These are phyloP conservation scores for Starmerella riodocensis DNA, from an alignment of 805 yeast genomes.

Conservation along the genomic window DNA sequence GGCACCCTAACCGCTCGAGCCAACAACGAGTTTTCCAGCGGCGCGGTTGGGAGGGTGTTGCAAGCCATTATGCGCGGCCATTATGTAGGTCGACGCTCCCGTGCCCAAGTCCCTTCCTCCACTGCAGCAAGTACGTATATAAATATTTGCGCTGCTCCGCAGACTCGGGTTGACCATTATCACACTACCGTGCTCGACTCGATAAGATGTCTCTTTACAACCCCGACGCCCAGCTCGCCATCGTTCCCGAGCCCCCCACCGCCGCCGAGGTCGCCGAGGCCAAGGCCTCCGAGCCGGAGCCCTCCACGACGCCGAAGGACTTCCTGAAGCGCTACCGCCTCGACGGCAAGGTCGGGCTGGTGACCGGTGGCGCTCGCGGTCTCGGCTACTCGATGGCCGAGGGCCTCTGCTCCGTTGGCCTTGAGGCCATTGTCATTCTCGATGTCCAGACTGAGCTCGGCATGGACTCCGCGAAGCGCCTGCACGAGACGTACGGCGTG, in stretches of 20 bases:
- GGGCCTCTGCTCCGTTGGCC: conserved; percentile 42
- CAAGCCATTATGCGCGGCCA: no score
- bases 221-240: conserved; percentile 23
- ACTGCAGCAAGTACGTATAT: no score
- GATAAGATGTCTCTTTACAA: conserved; percentile 8
- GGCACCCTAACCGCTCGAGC: no score
- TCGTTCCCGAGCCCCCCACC: conserved; percentile 32
- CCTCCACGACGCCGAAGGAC: conserved; percentile 29
- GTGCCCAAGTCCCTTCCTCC: no score
- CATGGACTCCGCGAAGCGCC: conserved; percentile 45
- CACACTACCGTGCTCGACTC: no score
- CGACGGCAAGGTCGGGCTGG: conserved; percentile 49
- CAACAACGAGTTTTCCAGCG: no score
- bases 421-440: conserved; percentile 40
- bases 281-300: conserved; percentile 25
- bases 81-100: no score
- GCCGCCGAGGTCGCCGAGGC: conserved; percentile 31
- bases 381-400: conserved; percentile 49
- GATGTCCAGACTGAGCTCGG: conserved; percentile 52
- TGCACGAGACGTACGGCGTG: conserved; percentile 40
- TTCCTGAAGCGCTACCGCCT: conserved; percentile 36
- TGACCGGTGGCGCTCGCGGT: conserved; percentile 61
- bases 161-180: no score
- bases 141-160: no score
- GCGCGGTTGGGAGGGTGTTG: no score